Evolutionary conservation across 352 stramenopile species (phyloP).

Genomic region (Sclerospora graminicola): DNA sequence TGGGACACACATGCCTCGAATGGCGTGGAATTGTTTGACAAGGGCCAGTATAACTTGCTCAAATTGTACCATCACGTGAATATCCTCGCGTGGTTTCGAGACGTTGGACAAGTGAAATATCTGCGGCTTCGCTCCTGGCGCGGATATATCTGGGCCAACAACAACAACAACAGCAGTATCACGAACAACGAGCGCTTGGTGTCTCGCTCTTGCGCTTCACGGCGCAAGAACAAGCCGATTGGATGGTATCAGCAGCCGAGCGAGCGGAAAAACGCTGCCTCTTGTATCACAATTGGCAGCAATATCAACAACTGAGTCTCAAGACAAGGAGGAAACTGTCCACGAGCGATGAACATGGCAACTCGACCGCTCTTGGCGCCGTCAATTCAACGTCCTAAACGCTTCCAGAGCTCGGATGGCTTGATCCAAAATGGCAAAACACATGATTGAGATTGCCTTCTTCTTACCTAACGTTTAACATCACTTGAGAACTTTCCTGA

Average conservation of each 20-base stretch:
- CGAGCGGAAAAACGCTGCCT: constrained; percentile 21
- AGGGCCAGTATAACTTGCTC: constrained; percentile 30
- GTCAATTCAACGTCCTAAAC: too few species aligned
- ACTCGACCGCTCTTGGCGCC: constrained; percentile 1
- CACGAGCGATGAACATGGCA: constrained; percentile 3
- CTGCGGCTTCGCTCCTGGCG: constrained; percentile 21
- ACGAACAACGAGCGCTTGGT: too few species aligned
- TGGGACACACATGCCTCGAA: constrained; percentile 21
- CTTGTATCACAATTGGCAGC: constrained; percentile 21
- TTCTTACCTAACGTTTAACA: too few species aligned
- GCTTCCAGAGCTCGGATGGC: too few species aligned
- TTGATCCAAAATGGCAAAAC: too few species aligned
- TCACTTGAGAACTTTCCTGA: too few species aligned
- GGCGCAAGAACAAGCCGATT: constrained; percentile 13
- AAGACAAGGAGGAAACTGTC: background rate
- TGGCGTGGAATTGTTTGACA: constrained; percentile 23
- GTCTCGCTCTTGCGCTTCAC: constrained; percentile 12
- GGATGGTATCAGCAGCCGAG: constrained; percentile 2
- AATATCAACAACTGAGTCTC: constrained; percentile 17
- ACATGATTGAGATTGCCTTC: too few species aligned
- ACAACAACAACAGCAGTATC: too few species aligned
- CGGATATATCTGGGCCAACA: constrained; percentile 23
- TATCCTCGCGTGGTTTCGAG: constrained; percentile 28
- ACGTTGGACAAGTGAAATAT: constrained; percentile 18
- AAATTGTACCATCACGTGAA: constrained; percentile 34